A percentile compares a stretch with the other conserved stretches of the same genome.
Conservation (phyloP, 139 green algal genomes). For the Astrephomene gubernaculifera region DNA sequence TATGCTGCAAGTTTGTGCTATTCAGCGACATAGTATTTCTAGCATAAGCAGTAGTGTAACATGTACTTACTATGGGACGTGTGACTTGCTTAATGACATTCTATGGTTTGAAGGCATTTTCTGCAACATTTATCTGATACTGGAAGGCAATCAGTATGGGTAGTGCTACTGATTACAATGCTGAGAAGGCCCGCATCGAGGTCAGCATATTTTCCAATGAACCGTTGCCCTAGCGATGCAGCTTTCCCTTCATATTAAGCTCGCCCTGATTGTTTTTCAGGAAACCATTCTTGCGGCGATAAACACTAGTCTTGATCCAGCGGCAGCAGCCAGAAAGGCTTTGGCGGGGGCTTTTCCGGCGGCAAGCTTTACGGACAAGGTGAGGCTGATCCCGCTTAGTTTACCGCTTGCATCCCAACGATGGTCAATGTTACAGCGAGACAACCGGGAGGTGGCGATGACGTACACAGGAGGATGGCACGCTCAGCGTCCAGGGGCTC, state of each 20-base stretch:
- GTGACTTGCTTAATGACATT: too few relatives aligned
- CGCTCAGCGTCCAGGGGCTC: constrained; percentile 24
- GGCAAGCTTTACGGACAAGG: constrained; percentile 20
- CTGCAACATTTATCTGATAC: too few relatives aligned
- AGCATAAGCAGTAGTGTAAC: too few relatives aligned
- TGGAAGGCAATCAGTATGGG: not conserved
- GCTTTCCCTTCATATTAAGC: not conserved
- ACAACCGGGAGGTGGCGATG: not conserved
- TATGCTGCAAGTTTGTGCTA: too few relatives aligned
- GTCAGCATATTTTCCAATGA: not conserved
- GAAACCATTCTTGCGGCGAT: constrained; percentile 1
- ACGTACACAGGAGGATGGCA: constrained; percentile 15
- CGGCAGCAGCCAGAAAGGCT: not conserved
- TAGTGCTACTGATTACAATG: not conserved
- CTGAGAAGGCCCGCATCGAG: constrained; percentile 21
- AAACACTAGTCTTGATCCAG: constrained; percentile 1
- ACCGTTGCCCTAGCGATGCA: not conserved
- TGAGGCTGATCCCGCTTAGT: not conserved
- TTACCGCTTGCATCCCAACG: not conserved
- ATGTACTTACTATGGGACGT: too few relatives aligned
- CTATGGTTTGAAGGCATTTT: too few relatives aligned
- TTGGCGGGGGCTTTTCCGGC: constrained; percentile 14
- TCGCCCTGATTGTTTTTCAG: not conserved
- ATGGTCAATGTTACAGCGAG: too few relatives aligned
- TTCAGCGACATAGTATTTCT: too few relatives aligned